Base-by-base conservation (phyloP, 352 stramenopile species). In the Globisporangium apiculatum region DNA sequence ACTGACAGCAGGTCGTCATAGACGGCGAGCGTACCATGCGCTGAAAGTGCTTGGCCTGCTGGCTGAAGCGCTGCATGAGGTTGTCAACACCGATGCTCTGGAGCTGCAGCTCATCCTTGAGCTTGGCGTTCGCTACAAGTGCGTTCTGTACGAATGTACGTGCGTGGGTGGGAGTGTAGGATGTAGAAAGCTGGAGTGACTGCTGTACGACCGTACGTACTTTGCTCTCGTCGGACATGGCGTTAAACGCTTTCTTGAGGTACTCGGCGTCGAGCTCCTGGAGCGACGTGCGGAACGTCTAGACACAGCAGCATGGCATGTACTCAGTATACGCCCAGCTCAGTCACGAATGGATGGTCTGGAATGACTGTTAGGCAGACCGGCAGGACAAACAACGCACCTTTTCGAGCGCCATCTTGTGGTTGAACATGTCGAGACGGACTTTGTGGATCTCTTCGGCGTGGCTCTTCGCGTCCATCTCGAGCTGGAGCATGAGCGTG, bases 331-430 rank as follows among this genome's bases (percentile, higher is more conserved):
- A 9, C 14, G 48, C 10, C 4, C 9, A 18, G 5, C 48, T 11
- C 48, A 24, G 15, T 50, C 46, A 35, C 12, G 12, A 50, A 9
- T 50, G 48, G 18, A 24, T 24, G 18, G 18, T 2, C 1, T 24
- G 18, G 18, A 24, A 24, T 24, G 1, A 24, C 2, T 24, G 18
- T 24, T 24, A 24, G 18, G 18, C 18, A 24, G 18, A 24, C 18
- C 18, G 18, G 18, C 18, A 24, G 18, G 18, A 24, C 18, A 24
- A 1, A 24, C 18, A 5, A 9, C 48, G 0, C 41, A 87, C 76
- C 75, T 91, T 87, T 62, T 91, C 81, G 35, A 91, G 68, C 41
- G 79, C 79, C 79, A 91, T 89, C 55, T 89, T 91, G 72, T 89
- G 81, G 55, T 91, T 91, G 60, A 91, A 91, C 79, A 89, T 87